Conservation (phyloP, 345 rosid genomes). For the Eucalyptus fibrosa region DNA sequence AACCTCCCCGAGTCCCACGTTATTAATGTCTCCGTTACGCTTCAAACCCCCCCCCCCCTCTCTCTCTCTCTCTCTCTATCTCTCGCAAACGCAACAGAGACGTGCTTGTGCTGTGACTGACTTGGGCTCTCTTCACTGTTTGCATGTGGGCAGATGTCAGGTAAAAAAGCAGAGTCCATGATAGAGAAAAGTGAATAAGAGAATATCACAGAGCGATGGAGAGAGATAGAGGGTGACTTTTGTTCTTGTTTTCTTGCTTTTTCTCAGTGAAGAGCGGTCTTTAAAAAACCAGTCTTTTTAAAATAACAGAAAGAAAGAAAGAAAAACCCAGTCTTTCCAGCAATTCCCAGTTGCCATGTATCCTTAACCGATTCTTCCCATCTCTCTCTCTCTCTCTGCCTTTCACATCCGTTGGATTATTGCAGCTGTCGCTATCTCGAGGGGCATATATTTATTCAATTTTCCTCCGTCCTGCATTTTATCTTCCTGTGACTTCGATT, state of each 20-base stretch:
- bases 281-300: constrained; percentile 5
- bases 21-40: neutral
- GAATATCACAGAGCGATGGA: neutral
- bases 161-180: neutral
- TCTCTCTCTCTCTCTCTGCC: neutral
- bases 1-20: neutral
- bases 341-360: constrained; percentile 18
- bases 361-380: neutral
- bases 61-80: neutral
- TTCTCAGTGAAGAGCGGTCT: neutral
- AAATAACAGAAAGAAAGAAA: neutral
- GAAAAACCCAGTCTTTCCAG: constrained; percentile 11
- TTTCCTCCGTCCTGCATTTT: neutral
- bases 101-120: neutral
- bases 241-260: neutral
- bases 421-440: neutral
- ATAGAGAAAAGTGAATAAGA: neutral
- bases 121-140: neutral
- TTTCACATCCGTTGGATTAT: neutral
- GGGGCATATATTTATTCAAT: neutral
- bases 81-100: neutral
- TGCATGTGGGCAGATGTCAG: neutral
- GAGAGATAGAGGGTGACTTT: neutral
- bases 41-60: neutral
- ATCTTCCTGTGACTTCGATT: neutral